Conservation (phyloP, 2,329 filamentous ascomycete species). For the Incumbomyces delicatus region DNA sequence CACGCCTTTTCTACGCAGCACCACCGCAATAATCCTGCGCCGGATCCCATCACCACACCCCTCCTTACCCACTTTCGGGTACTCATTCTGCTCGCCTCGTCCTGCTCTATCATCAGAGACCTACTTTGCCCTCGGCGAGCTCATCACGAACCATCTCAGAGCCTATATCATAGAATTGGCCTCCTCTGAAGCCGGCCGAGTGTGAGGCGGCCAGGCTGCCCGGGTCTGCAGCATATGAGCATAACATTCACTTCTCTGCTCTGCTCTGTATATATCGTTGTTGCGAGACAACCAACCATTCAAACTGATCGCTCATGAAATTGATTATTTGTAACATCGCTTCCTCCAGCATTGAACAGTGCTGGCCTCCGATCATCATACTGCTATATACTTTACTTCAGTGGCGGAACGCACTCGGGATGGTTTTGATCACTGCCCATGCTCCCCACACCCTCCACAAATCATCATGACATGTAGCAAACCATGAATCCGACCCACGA, state of each 20-base stretch:
- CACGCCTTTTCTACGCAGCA: conserved; percentile 26
- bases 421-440: too few species aligned
- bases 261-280: too few species aligned
- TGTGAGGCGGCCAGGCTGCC: too few species aligned
- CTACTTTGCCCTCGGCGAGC: conserved; percentile 13
- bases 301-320: too few species aligned
- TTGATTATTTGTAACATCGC: too few species aligned
- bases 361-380: too few species aligned
- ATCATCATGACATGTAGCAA: conserved; percentile 61
- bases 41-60: conserved; percentile 25
- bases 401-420: too few species aligned
- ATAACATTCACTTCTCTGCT: too few species aligned
- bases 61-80: conserved; percentile 48
- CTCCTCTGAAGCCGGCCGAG: conserved; percentile 15
- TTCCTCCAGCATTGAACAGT: too few species aligned
- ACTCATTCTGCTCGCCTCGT: conserved; percentile 51
- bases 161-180: neutral
- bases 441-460: neutral
- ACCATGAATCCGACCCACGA: conserved; percentile 94
- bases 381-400: too few species aligned
- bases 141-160: neutral
- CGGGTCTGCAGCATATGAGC: too few species aligned
- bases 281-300: too few species aligned
- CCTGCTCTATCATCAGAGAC: conserved; percentile 28
- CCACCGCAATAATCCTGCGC: conserved; percentile 22